phyloP scores from a whole-genome alignment of 768 basidiomycete species.

The Trametes punicea region DNA sequence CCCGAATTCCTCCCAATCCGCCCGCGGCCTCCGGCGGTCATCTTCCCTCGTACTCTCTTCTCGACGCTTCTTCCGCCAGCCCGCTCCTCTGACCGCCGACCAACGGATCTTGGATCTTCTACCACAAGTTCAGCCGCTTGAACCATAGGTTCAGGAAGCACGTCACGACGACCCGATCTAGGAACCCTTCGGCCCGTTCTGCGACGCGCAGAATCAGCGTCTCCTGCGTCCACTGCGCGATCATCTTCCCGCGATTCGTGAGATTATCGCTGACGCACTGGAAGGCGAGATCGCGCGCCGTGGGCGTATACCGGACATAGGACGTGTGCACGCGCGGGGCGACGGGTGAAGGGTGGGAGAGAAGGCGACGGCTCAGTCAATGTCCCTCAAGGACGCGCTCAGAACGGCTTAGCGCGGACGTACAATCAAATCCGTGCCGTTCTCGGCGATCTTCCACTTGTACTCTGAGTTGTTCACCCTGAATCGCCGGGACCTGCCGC shows the following conservation, averaged over 20 bases:
- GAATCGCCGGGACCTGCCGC: conserved; percentile 50
- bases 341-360: neutral
- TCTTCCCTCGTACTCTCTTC: neutral
- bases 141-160: conserved; percentile 53
- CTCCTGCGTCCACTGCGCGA: conserved; percentile 46
- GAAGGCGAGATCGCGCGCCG: neutral
- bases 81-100: neutral
- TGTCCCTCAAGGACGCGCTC: neutral
- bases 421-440: conserved; percentile 45
- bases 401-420: conserved; percentile 22
- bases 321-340: neutral
- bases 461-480: conserved; percentile 47
- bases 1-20: neutral
- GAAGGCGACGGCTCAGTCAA: neutral
- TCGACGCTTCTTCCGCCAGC: neutral
- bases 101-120: neutral
- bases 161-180: conserved; percentile 53
- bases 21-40: neutral
- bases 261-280: conserved; percentile 48
- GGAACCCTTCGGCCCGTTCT: conserved; percentile 36
- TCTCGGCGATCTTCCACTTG: conserved; percentile 53
- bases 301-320: neutral
- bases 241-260: conserved; percentile 39
- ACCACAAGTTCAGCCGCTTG: conserved; percentile 43
- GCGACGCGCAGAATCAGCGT: conserved; percentile 40